Evolutionary conservation across 495 filamentous ascomycete genomes (phyloP).

Genomic region (Bombardia bombarda): DNA sequence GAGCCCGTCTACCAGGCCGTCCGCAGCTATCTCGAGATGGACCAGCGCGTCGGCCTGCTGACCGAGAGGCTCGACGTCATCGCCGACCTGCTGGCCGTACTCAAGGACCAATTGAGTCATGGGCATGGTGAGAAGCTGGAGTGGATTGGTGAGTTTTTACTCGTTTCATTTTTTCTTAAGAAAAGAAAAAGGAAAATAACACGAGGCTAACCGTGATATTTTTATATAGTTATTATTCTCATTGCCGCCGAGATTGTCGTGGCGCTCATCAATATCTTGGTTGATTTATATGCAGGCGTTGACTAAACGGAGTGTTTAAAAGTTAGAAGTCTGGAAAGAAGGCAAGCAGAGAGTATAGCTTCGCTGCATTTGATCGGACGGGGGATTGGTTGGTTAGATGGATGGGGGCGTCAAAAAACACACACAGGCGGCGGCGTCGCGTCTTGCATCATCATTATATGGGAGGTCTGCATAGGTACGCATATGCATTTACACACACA

Average conservation of each 20-base stretch:
- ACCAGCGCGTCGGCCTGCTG: slow-evolving; percentile 83
- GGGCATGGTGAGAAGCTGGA: slow-evolving; percentile 94
- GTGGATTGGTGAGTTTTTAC: slow-evolving; percentile 73
- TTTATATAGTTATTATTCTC: slow-evolving; percentile 76
- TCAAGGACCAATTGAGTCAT: slow-evolving; percentile 93
- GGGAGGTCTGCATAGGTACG: too few species aligned
- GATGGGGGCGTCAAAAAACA: too few species aligned
- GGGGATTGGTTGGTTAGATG: too few species aligned
- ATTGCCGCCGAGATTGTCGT: slow-evolving; percentile 96
- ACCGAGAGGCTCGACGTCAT: slow-evolving; percentile 90
- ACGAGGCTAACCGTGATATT: not conserved
- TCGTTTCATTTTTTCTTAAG: slow-evolving; percentile 1
- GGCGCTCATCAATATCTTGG: slow-evolving; percentile 88
- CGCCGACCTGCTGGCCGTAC: slow-evolving; percentile 83
- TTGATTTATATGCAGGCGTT: slow-evolving; percentile 84
- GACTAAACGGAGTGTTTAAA: slow-evolving; percentile 37
- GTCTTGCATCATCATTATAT: too few species aligned
- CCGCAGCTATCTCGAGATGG: slow-evolving; percentile 93
- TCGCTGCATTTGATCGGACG: too few species aligned
- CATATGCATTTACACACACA: too few species aligned
- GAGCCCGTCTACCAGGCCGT: slow-evolving; percentile 95
- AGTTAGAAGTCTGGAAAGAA: too few species aligned
- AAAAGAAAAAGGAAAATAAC: too few species aligned
- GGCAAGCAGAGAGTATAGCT: too few species aligned
- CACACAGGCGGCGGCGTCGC: too few species aligned